phyloP scores from a whole-genome alignment of 2,329 filamentous ascomycete species.

The Gaeumannomyces sp. region DNA sequence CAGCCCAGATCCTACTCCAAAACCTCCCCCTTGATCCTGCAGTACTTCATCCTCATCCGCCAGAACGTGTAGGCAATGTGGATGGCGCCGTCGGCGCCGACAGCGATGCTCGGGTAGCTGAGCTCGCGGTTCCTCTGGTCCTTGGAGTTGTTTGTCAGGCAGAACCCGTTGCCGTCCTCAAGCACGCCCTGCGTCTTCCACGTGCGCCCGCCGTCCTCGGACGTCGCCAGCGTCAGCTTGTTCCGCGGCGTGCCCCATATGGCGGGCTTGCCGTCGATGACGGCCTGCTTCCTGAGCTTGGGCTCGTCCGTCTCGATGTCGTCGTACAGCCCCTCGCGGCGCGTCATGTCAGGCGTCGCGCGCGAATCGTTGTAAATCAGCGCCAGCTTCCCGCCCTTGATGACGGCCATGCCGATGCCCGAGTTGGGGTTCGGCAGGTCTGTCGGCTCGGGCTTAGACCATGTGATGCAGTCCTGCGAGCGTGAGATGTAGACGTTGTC shows the following conservation, averaged over 20 bases:
- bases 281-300: conserved; percentile 31
- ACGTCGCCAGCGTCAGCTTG: conserved; percentile 28
- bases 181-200: conserved; percentile 31
- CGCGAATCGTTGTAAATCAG: conserved; percentile 36
- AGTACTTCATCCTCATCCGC: conserved; percentile 35
- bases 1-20: neutral
- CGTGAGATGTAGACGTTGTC: conserved; percentile 35
- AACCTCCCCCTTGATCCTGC: neutral
- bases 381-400: conserved; percentile 26
- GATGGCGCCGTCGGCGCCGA: conserved; percentile 19
- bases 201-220: conserved; percentile 28
- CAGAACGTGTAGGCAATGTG: conserved; percentile 38
- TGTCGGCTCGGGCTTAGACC: conserved; percentile 29
- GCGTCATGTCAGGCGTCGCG: conserved; percentile 24
- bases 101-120: conserved; percentile 36
- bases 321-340: conserved; percentile 35
- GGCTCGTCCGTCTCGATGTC: conserved; percentile 36
- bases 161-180: conserved; percentile 38
- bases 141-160: conserved; percentile 37
- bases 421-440: conserved; percentile 37
- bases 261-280: conserved; percentile 29
- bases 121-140: conserved; percentile 35
- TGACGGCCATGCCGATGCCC: conserved; percentile 32
- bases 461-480: conserved; percentile 31
- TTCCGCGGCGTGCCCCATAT: conserved; percentile 37